Evolutionary conservation across 257 asterid genomes (phyloP).

Genomic region (Penstemon davidsonii): DNA sequence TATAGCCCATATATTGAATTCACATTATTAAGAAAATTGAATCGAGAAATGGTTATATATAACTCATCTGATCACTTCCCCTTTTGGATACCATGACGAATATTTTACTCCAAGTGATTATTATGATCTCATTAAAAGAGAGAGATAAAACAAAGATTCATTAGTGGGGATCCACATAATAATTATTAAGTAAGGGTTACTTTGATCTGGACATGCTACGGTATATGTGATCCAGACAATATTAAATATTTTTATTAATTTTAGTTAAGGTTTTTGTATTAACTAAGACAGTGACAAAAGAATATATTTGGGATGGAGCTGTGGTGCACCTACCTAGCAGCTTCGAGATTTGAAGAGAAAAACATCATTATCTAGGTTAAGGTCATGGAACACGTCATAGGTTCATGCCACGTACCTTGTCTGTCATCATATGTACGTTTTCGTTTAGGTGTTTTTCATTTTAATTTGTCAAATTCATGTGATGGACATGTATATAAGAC

Average conservation of each 20-base stretch:
- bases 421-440: background rate
- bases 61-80: too few relatives aligned
- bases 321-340: conserved; percentile 37
- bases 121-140: conserved; percentile 8
- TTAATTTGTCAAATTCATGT: background rate
- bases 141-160: conserved; percentile 16
- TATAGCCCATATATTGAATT: too few relatives aligned
- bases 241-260: background rate
- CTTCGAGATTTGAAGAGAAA: conserved; percentile 31
- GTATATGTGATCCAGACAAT: conserved; percentile 13
- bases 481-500: background rate
- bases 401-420: background rate
- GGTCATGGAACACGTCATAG: conserved; percentile 45
- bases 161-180: conserved; percentile 32
- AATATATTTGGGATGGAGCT: background rate
- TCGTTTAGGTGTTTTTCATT: background rate
- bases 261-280: too few relatives aligned
- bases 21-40: too few relatives aligned
- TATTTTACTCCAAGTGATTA: background rate
- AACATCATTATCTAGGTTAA: conserved; percentile 32
- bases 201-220: conserved; percentile 15
- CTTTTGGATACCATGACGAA: background rate
- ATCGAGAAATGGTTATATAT: too few relatives aligned
- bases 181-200: background rate
- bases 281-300: conserved; percentile 3